These are phyloP conservation scores for Trypanosoma avium DNA, from an alignment of 208 protist species.

Conservation along the genomic window DNA sequence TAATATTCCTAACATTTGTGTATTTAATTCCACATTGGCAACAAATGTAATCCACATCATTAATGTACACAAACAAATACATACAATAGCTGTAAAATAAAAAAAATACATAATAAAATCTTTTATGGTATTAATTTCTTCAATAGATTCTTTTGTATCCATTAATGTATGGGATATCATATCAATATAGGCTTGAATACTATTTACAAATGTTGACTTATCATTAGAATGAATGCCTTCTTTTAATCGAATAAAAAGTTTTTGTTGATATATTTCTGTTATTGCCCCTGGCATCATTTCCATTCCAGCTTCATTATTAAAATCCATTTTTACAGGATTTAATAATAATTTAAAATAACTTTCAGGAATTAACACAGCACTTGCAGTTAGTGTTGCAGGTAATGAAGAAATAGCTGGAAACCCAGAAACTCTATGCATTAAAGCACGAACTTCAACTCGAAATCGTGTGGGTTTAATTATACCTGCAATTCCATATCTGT, in stretches of 20 bases:
- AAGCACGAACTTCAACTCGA: conserved; percentile 52
- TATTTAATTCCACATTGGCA: conserved; percentile 94
- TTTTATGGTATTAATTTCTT: conserved; percentile 47
- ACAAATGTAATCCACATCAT: conserved; percentile 96
- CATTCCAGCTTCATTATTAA: conserved; percentile 1
- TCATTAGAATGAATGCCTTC: conserved; percentile 29
- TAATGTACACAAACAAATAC: conserved; percentile 93
- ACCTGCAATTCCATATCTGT: conserved; percentile 35
- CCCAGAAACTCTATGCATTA: conserved; percentile 85
- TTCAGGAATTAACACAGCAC: conserved; percentile 72
- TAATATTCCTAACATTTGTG: conserved; percentile 94
- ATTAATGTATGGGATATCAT: conserved; percentile 37
- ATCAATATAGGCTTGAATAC: conserved; percentile 68
- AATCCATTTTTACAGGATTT: conserved; percentile 46
- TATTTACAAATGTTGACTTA: conserved; percentile 81
- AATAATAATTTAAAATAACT: conserved; percentile 49
- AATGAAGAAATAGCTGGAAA: conserved; percentile 81
- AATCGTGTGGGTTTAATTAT: conserved; percentile 34
- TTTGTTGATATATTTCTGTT: conserved; percentile 41
- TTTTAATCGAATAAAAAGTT: conserved; percentile 72
- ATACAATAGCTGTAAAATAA: conserved; percentile 90
- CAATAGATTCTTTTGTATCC: conserved; percentile 43
- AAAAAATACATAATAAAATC: conserved; percentile 93
- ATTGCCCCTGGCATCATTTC: conserved; percentile 21
- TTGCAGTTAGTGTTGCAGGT: conserved; percentile 26